Evolutionary conservation across 768 basidiomycete genomes (phyloP).

Genomic region (Psilocybe cubensis): DNA sequence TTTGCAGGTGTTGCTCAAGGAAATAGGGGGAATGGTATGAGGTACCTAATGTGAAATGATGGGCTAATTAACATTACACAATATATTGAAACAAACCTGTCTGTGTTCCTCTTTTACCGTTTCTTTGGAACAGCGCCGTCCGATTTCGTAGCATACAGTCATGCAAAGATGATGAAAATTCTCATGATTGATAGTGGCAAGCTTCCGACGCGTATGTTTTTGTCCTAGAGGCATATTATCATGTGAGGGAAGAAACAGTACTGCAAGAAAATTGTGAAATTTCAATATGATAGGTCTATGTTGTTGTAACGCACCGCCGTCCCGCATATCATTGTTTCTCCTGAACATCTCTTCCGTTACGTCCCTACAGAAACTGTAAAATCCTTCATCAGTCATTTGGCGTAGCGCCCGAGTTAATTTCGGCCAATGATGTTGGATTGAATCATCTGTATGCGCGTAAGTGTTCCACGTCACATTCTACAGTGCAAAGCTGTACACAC

Average conservation of each 20-base stretch:
- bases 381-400: slow-evolving; percentile 8
- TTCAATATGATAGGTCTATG: not conserved
- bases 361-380: slow-evolving; percentile 15
- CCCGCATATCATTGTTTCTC: slow-evolving; percentile 16
- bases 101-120: not conserved
- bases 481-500: not conserved
- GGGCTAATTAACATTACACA: not conserved
- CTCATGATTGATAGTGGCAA: slow-evolving; percentile 4
- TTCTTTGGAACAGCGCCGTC: not conserved
- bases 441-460: not conserved
- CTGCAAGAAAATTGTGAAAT: not conserved
- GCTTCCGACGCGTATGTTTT: slow-evolving; percentile 12
- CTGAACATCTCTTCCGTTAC: slow-evolving; percentile 16
- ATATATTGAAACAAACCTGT: not conserved
- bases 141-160: slow-evolving; percentile 12
- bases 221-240: slow-evolving; percentile 11
- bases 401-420: slow-evolving; percentile 11
- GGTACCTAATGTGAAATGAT: not conserved
- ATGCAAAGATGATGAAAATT: slow-evolving; percentile 11
- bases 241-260: slow-evolving; percentile 4
- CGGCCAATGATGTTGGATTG: slow-evolving; percentile 6
- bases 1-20: not conserved
- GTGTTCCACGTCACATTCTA: not conserved
- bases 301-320: slow-evolving; percentile 17
- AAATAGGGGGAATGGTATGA: not conserved